Evolutionary conservation across 352 stramenopile genomes (phyloP), one percentile per base, ranked within the genome.

Genomic region (Pythium sukuiense): DNA sequence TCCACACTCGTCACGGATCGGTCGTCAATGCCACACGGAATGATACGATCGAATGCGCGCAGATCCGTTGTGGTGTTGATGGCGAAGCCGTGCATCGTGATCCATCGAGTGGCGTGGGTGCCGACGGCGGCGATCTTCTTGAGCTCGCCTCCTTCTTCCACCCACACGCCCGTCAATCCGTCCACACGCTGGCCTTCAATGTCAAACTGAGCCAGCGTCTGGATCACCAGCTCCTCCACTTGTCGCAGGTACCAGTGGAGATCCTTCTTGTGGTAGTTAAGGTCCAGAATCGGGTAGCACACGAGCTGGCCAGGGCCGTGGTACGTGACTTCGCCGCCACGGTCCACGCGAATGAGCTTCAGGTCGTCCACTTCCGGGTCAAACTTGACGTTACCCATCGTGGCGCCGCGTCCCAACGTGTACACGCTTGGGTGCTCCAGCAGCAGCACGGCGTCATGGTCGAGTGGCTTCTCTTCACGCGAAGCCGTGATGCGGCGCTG

Each of bases 291-390:
- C 32, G 97, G 97, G 81, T 99, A 99, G 32, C 97, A 89, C 0
- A 99, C 96, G 11, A 99, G 74, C 69, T 99, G 98, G 24, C 96
- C 96, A 1, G 97, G 98, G 5, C 97, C 97, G 71, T 99, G 98
- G 78, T 97, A 99, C 12, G 98, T 99, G 20, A 99, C 97, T 80
- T 99, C 96, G 26, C 98, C 98, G 27, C 98, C 98, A n/a, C 98
- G 93, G 74, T 99, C 97, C n/a, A 98, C 95, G 30, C 96, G 81
- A 69, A 98, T 95, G n/a, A 99, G 83, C 72, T 96, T 90, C 55
- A 91, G 55, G 46, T 80, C 70, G 39, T 93, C 80, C 12, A 76
- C 73, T 27, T 79, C 46, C 14, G 88, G 43, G 55, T 88, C 41
- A 63, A 88, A 64, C 73, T 87, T 69, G 74, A 89, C 61, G 76